These are phyloP conservation scores for Tolypocladium endophyticum DNA, from an alignment of 2,329 filamentous ascomycete genomes.

Conservation along the genomic window DNA sequence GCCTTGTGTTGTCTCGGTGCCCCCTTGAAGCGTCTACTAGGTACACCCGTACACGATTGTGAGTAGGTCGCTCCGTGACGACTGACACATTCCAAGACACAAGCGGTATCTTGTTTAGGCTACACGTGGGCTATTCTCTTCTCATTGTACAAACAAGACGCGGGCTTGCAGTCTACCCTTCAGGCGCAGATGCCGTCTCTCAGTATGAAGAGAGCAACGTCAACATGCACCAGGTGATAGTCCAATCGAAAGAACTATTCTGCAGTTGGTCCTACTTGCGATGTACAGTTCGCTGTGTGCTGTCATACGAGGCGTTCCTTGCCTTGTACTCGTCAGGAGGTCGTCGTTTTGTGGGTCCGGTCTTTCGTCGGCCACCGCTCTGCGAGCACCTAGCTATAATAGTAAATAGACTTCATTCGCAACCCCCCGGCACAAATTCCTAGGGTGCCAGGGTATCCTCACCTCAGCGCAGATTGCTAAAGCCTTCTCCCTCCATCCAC, in stretches of 20 bases:
- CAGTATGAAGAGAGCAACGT: neutral
- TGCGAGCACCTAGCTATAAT: neutral
- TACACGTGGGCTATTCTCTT: no score
- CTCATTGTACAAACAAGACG: neutral
- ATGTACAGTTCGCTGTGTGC: neutral
- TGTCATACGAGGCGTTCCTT: neutral
- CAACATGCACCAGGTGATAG: neutral
- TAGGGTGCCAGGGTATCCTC: neutral
- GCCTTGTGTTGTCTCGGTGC: constrained; percentile 17
- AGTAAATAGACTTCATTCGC: neutral
- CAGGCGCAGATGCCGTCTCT: neutral
- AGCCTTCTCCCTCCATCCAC: neutral
- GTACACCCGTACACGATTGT: constrained; percentile 20
- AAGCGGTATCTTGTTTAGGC: no score
- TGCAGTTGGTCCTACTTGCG: neutral
- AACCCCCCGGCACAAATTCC: neutral
- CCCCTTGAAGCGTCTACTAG: constrained; percentile 21
- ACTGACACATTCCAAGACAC: constrained; percentile 17
- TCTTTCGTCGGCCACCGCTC: constrained; percentile 2
- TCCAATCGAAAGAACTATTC: neutral
- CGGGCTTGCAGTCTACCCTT: neutral
- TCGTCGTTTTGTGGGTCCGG: constrained; percentile 8
- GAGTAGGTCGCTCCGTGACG: constrained; percentile 14
- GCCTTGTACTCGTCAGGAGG: neutral
- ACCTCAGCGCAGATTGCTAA: neutral